These are phyloP conservation scores for Cutaneotrichosporon dermatis DNA, from an alignment of 1,284 basidiomycete genomes.

Conservation along the genomic window DNA sequence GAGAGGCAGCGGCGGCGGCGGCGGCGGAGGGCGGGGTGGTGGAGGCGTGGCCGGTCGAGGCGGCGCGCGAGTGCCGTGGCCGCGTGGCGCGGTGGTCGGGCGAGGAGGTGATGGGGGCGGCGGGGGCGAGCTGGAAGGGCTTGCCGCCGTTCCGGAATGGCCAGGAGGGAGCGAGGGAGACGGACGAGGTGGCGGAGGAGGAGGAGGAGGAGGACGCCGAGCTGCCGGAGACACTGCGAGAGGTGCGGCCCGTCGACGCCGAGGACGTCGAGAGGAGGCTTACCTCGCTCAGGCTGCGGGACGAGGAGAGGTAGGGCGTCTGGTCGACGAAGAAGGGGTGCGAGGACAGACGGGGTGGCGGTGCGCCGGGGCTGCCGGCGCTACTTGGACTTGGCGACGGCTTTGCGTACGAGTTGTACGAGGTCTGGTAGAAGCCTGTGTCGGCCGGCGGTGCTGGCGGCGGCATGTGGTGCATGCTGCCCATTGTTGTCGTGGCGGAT, in stretches of 20 bases:
- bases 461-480: not conserved
- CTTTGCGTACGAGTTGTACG: not conserved
- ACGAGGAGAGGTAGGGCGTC: slow-evolving; percentile 19
- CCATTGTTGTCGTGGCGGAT: not conserved
- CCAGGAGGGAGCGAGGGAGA: not conserved
- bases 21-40: not conserved
- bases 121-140: not conserved
- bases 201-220: not conserved
- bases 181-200: not conserved
- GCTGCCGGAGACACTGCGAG: not conserved
- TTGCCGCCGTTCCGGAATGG: not conserved
- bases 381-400: not conserved
- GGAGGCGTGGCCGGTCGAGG: not conserved
- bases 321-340: slow-evolving; percentile 31
- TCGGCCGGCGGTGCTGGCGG: not conserved
- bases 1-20: not conserved
- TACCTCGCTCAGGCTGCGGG: not conserved
- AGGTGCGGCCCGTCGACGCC: not conserved
- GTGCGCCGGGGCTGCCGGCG: too few species aligned
- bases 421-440: not conserved
- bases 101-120: not conserved
- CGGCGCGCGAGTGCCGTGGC: not conserved
- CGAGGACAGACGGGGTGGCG: slow-evolving; percentile 6
- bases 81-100: not conserved
- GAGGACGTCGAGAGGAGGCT: not conserved